Evolutionary conservation across 768 basidiomycete genomes (phyloP).

Genomic region (Termitomyces sp.): DNA sequence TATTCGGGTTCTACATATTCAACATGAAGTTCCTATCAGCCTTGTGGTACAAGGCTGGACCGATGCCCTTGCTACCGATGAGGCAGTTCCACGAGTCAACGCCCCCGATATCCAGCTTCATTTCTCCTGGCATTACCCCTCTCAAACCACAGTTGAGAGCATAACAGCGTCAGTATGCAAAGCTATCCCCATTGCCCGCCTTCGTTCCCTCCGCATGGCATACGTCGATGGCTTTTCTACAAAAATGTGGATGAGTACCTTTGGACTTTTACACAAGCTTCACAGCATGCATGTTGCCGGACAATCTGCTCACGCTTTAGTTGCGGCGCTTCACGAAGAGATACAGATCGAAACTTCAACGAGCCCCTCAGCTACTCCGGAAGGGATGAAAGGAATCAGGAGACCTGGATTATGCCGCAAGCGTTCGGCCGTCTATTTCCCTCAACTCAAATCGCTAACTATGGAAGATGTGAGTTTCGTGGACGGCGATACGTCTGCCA

Average conservation of each 20-base stretch:
- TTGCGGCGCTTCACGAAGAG: conserved; percentile 24
- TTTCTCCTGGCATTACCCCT: conserved; percentile 22
- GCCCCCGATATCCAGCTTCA: conserved; percentile 19
- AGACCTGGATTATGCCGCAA: conserved; percentile 14
- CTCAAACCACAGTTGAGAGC: conserved; percentile 9
- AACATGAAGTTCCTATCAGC: conserved; percentile 11
- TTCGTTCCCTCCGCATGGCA: conserved; percentile 22
- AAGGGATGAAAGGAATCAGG: conserved; percentile 11
- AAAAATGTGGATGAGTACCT: conserved; percentile 22
- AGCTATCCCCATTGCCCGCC: conserved; percentile 21
- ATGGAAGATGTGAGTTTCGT: conserved; percentile 24
- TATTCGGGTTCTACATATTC: conserved; percentile 14
- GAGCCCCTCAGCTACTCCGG: conserved; percentile 7
- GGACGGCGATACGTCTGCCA: not conserved
- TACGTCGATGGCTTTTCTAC: conserved; percentile 17
- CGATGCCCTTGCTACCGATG: conserved; percentile 1
- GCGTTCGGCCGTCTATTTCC: conserved; percentile 22
- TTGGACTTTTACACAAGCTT: conserved; percentile 27
- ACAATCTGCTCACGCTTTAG: conserved; percentile 19
- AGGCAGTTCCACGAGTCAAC: not conserved
- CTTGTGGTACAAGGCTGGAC: conserved; percentile 19
- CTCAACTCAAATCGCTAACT: conserved; percentile 22
- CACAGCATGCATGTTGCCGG: conserved; percentile 23
- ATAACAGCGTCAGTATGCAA: conserved; percentile 22
- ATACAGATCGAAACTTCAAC: conserved; percentile 8